Conservation (phyloP, 2,329 filamentous ascomycete genomes). For the Blastomyces gilchristii region DNA sequence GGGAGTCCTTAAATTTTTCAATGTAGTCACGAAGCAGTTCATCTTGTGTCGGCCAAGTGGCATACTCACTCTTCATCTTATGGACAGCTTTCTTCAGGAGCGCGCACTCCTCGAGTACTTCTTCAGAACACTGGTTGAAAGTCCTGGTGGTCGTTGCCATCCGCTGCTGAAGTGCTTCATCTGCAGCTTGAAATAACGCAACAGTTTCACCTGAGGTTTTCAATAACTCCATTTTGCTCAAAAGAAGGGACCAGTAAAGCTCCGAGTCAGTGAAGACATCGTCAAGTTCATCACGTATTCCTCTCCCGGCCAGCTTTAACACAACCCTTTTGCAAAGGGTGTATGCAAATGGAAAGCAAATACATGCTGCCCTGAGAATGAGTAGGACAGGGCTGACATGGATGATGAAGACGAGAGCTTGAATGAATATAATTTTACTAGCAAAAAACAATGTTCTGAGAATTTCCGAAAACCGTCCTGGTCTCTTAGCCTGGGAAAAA, state of each 20-base stretch:
- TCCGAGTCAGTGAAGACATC: not conserved
- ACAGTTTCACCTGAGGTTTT: not conserved
- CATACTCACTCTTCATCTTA: not conserved
- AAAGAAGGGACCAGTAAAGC: not conserved
- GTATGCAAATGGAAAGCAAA: conserved; percentile 1
- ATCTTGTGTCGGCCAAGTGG: not conserved
- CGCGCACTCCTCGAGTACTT: not conserved
- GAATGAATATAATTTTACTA: not conserved
- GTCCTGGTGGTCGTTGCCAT: not conserved
- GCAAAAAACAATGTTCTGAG: not conserved
- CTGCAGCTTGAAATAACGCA: not conserved
- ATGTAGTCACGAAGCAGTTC: not conserved
- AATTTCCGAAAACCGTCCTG: not conserved
- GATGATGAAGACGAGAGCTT: conserved; percentile 4
- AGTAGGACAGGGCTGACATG: not conserved
- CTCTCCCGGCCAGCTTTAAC: conserved; percentile 1
- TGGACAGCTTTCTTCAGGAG: not conserved
- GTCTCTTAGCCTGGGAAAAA: not conserved
- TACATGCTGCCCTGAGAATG: conserved; percentile 3
- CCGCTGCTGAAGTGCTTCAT: not conserved
- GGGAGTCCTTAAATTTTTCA: conserved; percentile 1
- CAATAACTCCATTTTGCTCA: not conserved
- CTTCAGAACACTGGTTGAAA: not conserved
- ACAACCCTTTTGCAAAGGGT: not conserved
- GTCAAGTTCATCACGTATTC: not conserved